Evolutionary conservation across 768 basidiomycete genomes (phyloP).

Genomic region (Chlorophyllum brunneum): DNA sequence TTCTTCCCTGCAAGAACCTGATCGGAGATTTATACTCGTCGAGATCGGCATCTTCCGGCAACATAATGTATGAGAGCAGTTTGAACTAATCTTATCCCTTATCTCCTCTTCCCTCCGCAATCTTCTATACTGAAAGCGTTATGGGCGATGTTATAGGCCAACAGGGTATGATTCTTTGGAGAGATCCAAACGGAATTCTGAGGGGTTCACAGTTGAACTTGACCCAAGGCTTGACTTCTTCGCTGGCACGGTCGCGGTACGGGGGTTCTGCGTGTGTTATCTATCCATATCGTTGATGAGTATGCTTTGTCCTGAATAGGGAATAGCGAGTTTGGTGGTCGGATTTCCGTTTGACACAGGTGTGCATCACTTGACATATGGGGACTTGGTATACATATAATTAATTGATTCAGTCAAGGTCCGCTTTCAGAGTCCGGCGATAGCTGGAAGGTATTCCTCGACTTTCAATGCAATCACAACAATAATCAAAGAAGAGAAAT

Average conservation of each 20-base stretch:
- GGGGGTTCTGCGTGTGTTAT: slow-evolving; percentile 10
- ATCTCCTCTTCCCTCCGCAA: background rate
- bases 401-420: slow-evolving; percentile 59
- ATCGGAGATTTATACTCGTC: no score
- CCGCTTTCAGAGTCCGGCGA: slow-evolving; percentile 65
- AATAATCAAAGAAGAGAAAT: slow-evolving; percentile 67
- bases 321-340: slow-evolving; percentile 61
- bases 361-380: slow-evolving; percentile 7
- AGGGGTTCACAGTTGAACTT: slow-evolving; percentile 27
- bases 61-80: no score
- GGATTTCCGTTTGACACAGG: slow-evolving; percentile 76
- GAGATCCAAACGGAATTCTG: background rate
- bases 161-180: slow-evolving; percentile 1
- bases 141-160: background rate
- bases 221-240: slow-evolving; percentile 72
- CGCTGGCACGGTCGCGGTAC: slow-evolving; percentile 66
- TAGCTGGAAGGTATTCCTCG: slow-evolving; percentile 54
- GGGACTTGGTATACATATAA: background rate
- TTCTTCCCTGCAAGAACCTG: no score
- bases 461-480: slow-evolving; percentile 62
- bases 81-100: slow-evolving; percentile 6
- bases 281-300: background rate
- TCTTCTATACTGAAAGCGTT: no score
- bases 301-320: slow-evolving; percentile 27
- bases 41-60: slow-evolving; percentile 1